A percentile compares a stretch with the other conserved stretches of the same genome.
Evolutionary conservation across 2,329 filamentous ascomycete genomes (phyloP).

Genomic region (Fusarium duplospermum): DNA sequence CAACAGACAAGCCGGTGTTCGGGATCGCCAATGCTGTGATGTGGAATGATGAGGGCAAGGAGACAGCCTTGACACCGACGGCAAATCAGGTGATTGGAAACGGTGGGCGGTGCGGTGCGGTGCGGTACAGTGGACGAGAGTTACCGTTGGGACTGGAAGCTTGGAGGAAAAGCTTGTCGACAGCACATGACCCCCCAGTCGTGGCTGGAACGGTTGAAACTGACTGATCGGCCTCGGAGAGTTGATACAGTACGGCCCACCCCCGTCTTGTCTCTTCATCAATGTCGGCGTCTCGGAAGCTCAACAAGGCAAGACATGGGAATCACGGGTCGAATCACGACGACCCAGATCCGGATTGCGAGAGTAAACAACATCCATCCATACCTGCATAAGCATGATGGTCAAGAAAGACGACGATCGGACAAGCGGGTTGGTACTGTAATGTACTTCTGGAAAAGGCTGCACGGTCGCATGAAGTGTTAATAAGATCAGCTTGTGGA

Average conservation of each 20-base stretch:
- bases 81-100: slow-evolving; percentile 37
- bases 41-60: slow-evolving; percentile 12
- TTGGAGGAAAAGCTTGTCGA: slow-evolving; percentile 21
- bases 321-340: slow-evolving; percentile 41
- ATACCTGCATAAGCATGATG: neutral
- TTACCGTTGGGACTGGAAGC: slow-evolving; percentile 26
- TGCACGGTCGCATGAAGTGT: slow-evolving; percentile 33
- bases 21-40: slow-evolving; percentile 16
- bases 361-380: slow-evolving; percentile 6
- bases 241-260: slow-evolving; percentile 19
- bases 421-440: slow-evolving; percentile 11
- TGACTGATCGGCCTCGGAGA: slow-evolving; percentile 7
- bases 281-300: slow-evolving; percentile 4
- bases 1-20: slow-evolving; percentile 3
- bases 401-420: neutral
- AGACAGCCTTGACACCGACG: slow-evolving; percentile 7
- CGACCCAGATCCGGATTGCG: slow-evolving; percentile 24
- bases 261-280: slow-evolving; percentile 2
- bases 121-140: neutral
- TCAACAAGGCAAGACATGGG: neutral
- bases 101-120: slow-evolving; percentile 11
- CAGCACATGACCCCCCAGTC: slow-evolving; percentile 31
- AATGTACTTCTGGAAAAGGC: slow-evolving; percentile 13
- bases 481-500: slow-evolving; percentile 38
- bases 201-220: slow-evolving; percentile 12